Evolutionary conservation across 2,329 filamentous ascomycete species (phyloP).

Genomic region (Colletotrichum kahawae): DNA sequence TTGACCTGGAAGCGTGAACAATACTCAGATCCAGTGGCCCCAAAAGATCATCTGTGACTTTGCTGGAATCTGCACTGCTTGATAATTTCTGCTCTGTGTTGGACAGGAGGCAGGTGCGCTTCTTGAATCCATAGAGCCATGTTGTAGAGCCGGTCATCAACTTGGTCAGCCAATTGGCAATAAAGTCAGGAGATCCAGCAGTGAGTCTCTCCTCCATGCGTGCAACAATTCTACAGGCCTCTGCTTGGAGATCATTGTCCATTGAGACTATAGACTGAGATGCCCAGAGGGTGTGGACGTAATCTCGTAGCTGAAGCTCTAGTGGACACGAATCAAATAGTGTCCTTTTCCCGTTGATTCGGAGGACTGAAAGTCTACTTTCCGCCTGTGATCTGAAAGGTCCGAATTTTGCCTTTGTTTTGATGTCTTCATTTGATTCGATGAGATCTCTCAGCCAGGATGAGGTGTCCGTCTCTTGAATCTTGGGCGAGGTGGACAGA

Average conservation of each 20-base stretch:
- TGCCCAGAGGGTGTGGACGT: conserved; percentile 58
- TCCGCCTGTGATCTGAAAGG: conserved; percentile 51
- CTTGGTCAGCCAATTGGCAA: conserved; percentile 62
- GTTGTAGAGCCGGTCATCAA: conserved; percentile 51
- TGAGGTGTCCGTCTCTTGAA: conserved; percentile 38
- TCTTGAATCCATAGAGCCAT: conserved; percentile 63
- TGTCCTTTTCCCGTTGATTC: conserved; percentile 62
- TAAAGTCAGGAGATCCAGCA: conserved; percentile 48
- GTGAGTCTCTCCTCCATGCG: conserved; percentile 57
- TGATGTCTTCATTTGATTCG: conserved; percentile 49
- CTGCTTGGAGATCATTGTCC: conserved; percentile 64
- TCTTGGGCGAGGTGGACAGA: conserved; percentile 34
- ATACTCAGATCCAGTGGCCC: neutral
- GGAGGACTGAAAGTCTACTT: conserved; percentile 51
- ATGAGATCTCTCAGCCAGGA: conserved; percentile 66
- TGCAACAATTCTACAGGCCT: conserved; percentile 64
- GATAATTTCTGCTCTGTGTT: conserved; percentile 55
- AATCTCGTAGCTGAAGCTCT: conserved; percentile 59
- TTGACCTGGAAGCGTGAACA: neutral
- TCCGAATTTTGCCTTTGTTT: conserved; percentile 51
- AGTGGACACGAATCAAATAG: conserved; percentile 63
- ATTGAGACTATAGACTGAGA: conserved; percentile 51
- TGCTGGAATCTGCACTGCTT: conserved; percentile 62
- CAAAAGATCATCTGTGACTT: conserved; percentile 56
- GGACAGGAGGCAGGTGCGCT: conserved; percentile 58